Conservation (phyloP, 345 rosid genomes). For the Syzygium jambos region DNA sequence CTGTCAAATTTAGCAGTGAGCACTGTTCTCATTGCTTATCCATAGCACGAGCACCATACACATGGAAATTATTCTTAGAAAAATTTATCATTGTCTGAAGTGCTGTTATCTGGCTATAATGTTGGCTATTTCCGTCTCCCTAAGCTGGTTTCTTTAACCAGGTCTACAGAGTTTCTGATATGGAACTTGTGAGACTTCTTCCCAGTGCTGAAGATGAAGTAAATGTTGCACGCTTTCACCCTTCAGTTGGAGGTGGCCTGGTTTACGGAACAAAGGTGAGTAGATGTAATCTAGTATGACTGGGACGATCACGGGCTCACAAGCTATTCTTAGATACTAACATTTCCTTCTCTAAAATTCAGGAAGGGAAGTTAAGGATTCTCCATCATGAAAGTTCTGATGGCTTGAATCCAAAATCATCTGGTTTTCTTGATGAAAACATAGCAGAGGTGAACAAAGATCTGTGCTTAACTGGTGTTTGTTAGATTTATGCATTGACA, state of each 20-base stretch:
- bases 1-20: not conserved
- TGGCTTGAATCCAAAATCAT: conserved; percentile 9
- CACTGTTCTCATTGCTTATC: not conserved
- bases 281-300: not conserved
- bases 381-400: conserved; percentile 43
- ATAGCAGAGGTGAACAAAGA: conserved; percentile 24
- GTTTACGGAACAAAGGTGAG: conserved; percentile 76
- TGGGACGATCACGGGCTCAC: not conserved
- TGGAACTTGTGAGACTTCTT: conserved; percentile 81
- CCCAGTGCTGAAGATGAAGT: conserved; percentile 89
- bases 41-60: no score
- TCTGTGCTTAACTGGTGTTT: not conserved
- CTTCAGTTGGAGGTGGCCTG: conserved; percentile 77
- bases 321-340: not conserved
- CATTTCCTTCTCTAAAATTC: conserved; percentile 3
- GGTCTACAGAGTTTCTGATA: conserved; percentile 77
- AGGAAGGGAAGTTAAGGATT: conserved; percentile 84
- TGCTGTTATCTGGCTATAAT: not conserved
- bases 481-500: not conserved
- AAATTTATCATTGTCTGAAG: no score
- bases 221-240: conserved; percentile 86
- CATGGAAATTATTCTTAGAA: no score
- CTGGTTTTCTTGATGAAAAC: conserved; percentile 27
- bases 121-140: not conserved
- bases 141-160: conserved; percentile 7